These are phyloP conservation scores for Torulaspora delbrueckii DNA, from an alignment of 805 yeast genomes.

Conservation along the genomic window DNA sequence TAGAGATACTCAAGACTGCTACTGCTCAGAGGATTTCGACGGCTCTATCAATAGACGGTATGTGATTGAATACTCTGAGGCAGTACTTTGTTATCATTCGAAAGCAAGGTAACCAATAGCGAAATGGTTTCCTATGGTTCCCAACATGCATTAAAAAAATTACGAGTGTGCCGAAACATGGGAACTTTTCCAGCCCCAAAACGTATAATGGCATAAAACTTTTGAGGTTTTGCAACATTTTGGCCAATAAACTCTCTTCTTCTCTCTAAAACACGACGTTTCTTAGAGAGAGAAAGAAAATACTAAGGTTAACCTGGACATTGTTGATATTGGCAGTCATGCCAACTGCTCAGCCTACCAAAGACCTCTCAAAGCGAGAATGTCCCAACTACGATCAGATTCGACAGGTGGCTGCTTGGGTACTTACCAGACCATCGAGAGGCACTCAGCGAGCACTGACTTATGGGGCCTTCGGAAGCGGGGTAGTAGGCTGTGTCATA, in stretches of 20 bases:
- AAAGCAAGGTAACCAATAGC: neutral
- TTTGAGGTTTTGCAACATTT: too few species aligned
- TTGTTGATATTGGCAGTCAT: neutral
- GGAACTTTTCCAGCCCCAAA: neutral
- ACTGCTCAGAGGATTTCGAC: too few species aligned
- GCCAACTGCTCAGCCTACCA: neutral
- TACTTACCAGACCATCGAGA: neutral
- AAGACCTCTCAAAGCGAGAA: neutral
- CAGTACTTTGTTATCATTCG: neutral
- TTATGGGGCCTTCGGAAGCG: neutral
- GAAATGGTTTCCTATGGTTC: neutral
- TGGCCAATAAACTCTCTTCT: neutral
- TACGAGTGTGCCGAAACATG: neutral
- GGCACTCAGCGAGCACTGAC: neutral
- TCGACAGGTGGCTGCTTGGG: neutral
- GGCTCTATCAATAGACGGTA: too few species aligned
- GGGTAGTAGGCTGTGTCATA: neutral
- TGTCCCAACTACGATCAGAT: neutral
- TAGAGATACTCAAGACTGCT: too few species aligned
- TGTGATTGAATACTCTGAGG: too few species aligned
- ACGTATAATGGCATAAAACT: too few species aligned
- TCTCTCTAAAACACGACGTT: neutral
- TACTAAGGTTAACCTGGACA: neutral
- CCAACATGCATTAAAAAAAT: neutral
- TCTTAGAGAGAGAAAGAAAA: neutral